These are phyloP conservation scores for Pichia sp. DNA, from an alignment of 1,139 yeast genomes.

Conservation along the genomic window DNA sequence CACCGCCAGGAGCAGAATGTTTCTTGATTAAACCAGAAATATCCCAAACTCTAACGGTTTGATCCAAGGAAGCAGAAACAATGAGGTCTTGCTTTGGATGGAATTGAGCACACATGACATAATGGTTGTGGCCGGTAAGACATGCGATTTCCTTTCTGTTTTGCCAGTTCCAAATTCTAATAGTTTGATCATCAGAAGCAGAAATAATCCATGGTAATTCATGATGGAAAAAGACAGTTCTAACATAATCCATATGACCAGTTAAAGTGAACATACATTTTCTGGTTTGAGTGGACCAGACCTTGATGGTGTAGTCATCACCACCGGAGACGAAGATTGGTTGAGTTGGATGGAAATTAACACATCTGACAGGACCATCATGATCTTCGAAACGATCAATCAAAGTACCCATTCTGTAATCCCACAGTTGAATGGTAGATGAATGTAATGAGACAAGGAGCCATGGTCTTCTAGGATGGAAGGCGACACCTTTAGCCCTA, in stretches of 20 bases:
- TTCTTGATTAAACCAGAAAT: slow-evolving; percentile 93
- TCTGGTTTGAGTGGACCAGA: slow-evolving; percentile 93
- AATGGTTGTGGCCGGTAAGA: slow-evolving; percentile 96
- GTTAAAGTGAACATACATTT: slow-evolving; percentile 88
- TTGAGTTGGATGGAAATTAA: slow-evolving; percentile 97
- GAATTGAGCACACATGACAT: slow-evolving; percentile 97
- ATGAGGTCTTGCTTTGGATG: slow-evolving; percentile 95
- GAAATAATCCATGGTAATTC: slow-evolving; percentile 98
- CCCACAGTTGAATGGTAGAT: slow-evolving; percentile 97
- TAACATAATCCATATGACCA: slow-evolving; percentile 94
- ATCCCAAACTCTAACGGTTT: slow-evolving; percentile 99
- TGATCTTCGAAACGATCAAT: slow-evolving; percentile 97
- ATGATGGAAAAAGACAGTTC: slow-evolving; percentile 93
- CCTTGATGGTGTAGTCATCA: slow-evolving; percentile 93
- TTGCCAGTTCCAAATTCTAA: slow-evolving; percentile 99
- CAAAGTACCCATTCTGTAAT: slow-evolving; percentile 98
- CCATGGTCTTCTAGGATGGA: slow-evolving; percentile 98
- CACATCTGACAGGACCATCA: slow-evolving; percentile 96
- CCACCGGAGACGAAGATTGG: slow-evolving; percentile 97
- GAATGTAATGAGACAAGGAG: slow-evolving; percentile 92
- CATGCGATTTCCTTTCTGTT: slow-evolving; percentile 97
- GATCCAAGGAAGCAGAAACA: slow-evolving; percentile 95
- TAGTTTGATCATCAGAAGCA: slow-evolving; percentile 97
- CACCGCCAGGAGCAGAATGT: slow-evolving; percentile 75
- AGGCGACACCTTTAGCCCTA: slow-evolving; percentile 97